Evolutionary conservation across 495 filamentous ascomycete genomes (phyloP).

Genomic region (Annulohypoxylon moriforme): DNA sequence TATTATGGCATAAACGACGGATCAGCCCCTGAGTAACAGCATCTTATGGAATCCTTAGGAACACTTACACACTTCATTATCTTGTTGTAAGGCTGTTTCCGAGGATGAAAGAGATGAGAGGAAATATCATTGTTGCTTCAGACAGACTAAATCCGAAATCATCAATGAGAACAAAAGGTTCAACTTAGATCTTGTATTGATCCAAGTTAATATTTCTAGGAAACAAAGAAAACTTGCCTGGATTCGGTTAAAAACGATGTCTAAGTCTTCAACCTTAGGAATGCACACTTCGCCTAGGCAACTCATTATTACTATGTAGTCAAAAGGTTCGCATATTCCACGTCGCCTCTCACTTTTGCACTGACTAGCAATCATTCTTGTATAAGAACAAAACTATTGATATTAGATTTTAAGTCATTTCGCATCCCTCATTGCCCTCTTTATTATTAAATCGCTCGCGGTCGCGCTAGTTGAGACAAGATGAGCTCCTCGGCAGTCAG

Average conservation of each 20-base stretch:
- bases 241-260: slow-evolving; percentile 16
- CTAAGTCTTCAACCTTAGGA: background rate
- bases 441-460: background rate
- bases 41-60: background rate
- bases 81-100: background rate
- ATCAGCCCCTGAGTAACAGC: too few relatives aligned
- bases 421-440: background rate
- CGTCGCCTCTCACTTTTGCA: background rate
- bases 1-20: too few relatives aligned
- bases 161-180: slow-evolving; percentile 21
- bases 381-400: background rate
- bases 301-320: slow-evolving; percentile 3
- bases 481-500: background rate
- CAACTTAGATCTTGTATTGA: background rate
- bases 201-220: background rate
- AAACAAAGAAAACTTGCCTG: slow-evolving; percentile 28
- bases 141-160: background rate
- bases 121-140: background rate
- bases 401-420: background rate
- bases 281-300: slow-evolving; percentile 6
- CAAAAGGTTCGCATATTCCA: slow-evolving; percentile 25
- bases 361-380: background rate
- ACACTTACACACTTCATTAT: background rate
- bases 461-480: background rate
- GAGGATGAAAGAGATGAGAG: background rate